Conservation (phyloP, 768 basidiomycete genomes). For the Galerina sulciceps region DNA sequence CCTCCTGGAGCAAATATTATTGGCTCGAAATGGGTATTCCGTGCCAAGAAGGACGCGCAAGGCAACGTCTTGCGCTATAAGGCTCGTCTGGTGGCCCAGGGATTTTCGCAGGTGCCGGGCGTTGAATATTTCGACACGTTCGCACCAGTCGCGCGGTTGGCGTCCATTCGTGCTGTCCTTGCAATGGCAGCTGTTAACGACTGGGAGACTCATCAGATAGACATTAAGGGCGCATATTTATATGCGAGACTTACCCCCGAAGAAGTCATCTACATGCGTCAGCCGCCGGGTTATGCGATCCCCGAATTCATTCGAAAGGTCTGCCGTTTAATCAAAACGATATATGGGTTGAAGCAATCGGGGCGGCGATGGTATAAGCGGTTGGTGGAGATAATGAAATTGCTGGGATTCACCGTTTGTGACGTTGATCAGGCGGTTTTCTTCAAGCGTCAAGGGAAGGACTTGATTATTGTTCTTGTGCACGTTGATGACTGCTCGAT, state of each 20-base stretch:
- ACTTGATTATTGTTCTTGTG: constrained; percentile 23
- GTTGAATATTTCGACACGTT: constrained; percentile 41
- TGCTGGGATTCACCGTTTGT: constrained; percentile 17
- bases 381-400: constrained; percentile 15
- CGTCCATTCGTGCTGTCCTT: constrained; percentile 28
- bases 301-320: constrained; percentile 1
- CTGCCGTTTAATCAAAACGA: constrained; percentile 24
- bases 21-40: constrained; percentile 34
- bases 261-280: too few relatives aligned
- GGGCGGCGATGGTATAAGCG: constrained; percentile 27
- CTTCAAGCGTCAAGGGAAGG: constrained; percentile 15
- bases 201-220: constrained; percentile 39
- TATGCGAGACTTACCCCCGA: constrained; percentile 19
- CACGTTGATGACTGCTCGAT: constrained; percentile 39
- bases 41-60: constrained; percentile 22
- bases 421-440: constrained; percentile 30
- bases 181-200: constrained; percentile 34
- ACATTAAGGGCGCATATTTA: constrained; percentile 45
- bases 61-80: constrained; percentile 25
- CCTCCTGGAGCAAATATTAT: constrained; percentile 28
- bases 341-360: constrained; percentile 34
- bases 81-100: constrained; percentile 33
- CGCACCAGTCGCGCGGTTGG: constrained; percentile 28
- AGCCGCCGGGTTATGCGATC: too few relatives aligned
- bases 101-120: constrained; percentile 43